A percentile compares a stretch with the other conserved stretches of the same genome.
phyloP scores from a whole-genome alignment of 75 land plant species.

The Picea sitchensis region DNA sequence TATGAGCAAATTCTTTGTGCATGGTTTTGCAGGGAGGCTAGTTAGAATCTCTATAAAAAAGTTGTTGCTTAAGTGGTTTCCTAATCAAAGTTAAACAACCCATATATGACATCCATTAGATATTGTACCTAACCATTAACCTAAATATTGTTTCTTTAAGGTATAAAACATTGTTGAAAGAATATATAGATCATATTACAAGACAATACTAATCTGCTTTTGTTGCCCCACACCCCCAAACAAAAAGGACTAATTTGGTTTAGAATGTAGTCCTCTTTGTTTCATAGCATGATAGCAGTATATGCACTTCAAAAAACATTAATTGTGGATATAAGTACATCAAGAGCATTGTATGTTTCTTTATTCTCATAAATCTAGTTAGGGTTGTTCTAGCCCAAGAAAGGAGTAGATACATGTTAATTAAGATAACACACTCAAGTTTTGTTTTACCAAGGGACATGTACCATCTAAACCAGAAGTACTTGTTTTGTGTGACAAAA shows the following conservation, averaged over 20 bases:
- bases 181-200: not conserved
- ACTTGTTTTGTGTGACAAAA: conserved; percentile 27
- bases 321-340: not conserved
- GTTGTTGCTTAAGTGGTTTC: not conserved
- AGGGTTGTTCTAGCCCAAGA: conserved; percentile 48
- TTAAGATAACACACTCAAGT: conserved; percentile 32
- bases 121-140: not conserved
- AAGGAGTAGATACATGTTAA: conserved; percentile 32
- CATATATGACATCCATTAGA: not conserved
- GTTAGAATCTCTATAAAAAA: not conserved
- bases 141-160: not conserved
- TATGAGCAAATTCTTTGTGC: not conserved
- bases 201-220: too few relatives aligned
- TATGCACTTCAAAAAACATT: not conserved
- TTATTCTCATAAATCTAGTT: conserved; percentile 28
- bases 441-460: conserved; percentile 40
- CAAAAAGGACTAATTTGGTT: not conserved
- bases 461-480: conserved; percentile 41
- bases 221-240: too few relatives aligned
- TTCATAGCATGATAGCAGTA: not conserved
- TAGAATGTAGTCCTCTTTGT: not conserved
- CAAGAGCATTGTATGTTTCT: too few relatives aligned
- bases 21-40: not conserved
- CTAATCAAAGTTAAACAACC: not conserved
- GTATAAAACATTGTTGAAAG: not conserved